Evolutionary conservation across 192 early-diverging fungal species (phyloP).

Genomic region (Umbelopsis ramanniana): DNA sequence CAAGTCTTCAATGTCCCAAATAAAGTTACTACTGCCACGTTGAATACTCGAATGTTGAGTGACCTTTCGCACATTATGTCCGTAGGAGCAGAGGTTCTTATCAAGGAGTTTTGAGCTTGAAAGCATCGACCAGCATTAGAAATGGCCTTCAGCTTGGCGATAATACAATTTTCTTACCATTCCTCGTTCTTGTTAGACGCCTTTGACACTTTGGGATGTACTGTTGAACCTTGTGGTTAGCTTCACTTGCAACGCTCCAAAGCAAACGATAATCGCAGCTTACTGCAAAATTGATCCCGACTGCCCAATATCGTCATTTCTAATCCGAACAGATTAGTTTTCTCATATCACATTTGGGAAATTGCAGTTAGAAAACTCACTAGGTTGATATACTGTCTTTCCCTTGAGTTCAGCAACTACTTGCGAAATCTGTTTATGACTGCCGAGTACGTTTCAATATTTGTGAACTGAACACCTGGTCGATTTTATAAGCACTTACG

Average conservation of each 20-base stretch:
- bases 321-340: conserved; percentile 9
- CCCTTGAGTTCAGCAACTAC: conserved; percentile 24
- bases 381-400: conserved; percentile 47
- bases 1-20: conserved; percentile 69
- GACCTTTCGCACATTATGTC: conserved; percentile 23
- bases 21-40: neutral
- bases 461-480: too few relatives aligned
- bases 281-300: conserved; percentile 55
- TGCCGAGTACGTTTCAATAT: too few relatives aligned
- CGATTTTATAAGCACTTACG: neutral
- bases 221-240: conserved; percentile 4
- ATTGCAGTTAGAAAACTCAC: conserved; percentile 20
- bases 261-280: neutral
- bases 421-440: conserved; percentile 29
- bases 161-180: conserved; percentile 22
- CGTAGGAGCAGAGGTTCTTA: neutral
- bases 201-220: conserved; percentile 37
- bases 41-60: conserved; percentile 8
- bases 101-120: conserved; percentile 41
- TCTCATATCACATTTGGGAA: neutral
- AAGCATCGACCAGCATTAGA: conserved; percentile 11
- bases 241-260: neutral
- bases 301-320: conserved; percentile 55
- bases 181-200: conserved; percentile 45
- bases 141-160: neutral